Base-by-base conservation (phyloP, 2,329 filamentous ascomycete genomes). In the Dothideomycetes sp. region DNA sequence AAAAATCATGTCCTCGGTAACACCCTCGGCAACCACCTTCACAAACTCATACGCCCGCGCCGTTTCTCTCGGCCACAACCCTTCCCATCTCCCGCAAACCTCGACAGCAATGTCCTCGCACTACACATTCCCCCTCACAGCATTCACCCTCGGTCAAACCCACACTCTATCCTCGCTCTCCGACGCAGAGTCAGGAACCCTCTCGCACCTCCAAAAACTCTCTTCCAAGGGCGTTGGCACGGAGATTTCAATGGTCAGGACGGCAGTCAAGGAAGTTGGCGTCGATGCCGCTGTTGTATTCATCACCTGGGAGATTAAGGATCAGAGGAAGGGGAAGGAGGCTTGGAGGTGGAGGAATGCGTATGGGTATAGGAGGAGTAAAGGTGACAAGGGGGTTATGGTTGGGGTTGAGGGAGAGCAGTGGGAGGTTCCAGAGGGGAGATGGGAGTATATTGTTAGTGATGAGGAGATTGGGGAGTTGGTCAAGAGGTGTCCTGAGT, bases 81-180 rank as follows among this genome's bases (percentile, higher is more conserved):
- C 35, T 15, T 11, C 35, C 2, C 20, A 19, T 16, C 36, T 32
- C 7, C 1, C 78, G n/a, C 24, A 16, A 6, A 5, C 16, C 19
- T 40, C 41, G 6, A 23, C 12, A 17, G 29, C 35, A 20, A 41
- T 46, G 16, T n/a, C 18, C 20, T 15, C 40, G 5, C 44, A 46
- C 35, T 46, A 46, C 40, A 16, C 32, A 0, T 28, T 40, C 7
- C 29, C n/a, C 11, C 38, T 43, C 16, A 33, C 22, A n/a, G 31
- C 34, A 2, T 39, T 39, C 7, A 39, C 36, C 32, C 23, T 40
- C 16, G 39, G 33, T 35, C 37, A 35, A 3, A 34, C 27, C 7
- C 30, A 41, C 35, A 19, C 19, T 4, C 4, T 43, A 9, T 8
- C 34, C 12, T 13, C 44, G 5, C 20, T 10, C 10, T 11, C 20